A percentile compares a stretch with the other conserved stretches of the same genome.
Conservation (phyloP, 2,329 filamentous ascomycete genomes). For the Diaporthe citri region DNA sequence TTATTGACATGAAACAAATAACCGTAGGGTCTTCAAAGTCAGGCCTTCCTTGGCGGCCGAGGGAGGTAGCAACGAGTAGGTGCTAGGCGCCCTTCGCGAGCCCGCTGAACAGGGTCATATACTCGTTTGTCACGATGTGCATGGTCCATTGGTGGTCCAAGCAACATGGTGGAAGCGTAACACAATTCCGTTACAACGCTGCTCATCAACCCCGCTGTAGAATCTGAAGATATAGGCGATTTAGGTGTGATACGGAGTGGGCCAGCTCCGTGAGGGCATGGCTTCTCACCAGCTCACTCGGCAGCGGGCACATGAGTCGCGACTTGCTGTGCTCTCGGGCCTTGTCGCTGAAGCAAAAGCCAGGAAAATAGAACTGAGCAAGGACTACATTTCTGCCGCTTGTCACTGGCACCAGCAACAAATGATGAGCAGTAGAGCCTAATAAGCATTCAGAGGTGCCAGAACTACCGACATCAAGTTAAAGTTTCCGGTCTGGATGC, state of each 20-base stretch:
- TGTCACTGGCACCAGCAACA: neutral
- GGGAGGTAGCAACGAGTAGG: neutral
- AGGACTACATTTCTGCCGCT: neutral
- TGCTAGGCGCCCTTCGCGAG: neutral
- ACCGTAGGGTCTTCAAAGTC: neutral
- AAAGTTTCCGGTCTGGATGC: neutral
- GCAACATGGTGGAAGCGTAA: neutral
- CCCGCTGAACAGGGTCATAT: neutral
- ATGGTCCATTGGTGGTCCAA: neutral
- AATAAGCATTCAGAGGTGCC: neutral
- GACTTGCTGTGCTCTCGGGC: neutral
- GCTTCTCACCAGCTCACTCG: neutral
- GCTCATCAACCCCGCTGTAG: conserved; percentile 5
- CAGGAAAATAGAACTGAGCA: neutral
- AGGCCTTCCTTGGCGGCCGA: conserved; percentile 24
- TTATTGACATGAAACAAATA: neutral
- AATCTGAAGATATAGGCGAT: neutral
- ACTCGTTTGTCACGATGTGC: neutral
- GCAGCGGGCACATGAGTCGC: neutral
- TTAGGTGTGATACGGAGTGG: conserved; percentile 8
- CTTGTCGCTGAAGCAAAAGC: too few species aligned
- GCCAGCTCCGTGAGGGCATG: neutral
- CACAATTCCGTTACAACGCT: neutral
- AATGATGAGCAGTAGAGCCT: neutral
- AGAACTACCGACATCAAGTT: conserved; percentile 4